Percentiles rank a stretch among this genome's conserved stretches.
These are phyloP conservation scores for Kodamaea sp. DNA, from an alignment of 1,139 yeast species.

Conservation along the genomic window DNA sequence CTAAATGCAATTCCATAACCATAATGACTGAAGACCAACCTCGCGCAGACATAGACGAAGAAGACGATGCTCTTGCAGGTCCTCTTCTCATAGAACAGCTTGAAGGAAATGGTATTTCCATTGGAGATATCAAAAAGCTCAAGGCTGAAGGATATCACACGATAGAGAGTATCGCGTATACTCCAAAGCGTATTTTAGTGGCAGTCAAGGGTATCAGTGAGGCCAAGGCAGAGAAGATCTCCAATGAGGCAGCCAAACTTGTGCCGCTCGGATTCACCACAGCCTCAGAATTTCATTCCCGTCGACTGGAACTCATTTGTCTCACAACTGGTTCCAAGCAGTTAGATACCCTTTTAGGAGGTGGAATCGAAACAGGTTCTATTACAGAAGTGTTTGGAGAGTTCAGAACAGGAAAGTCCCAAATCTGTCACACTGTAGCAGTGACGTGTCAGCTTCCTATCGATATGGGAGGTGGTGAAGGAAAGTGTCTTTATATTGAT, in stretches of 20 bases:
- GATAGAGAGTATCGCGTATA: slow-evolving; percentile 88
- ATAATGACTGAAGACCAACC: slow-evolving; percentile 16
- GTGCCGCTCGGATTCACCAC: slow-evolving; percentile 98
- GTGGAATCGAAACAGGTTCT: slow-evolving; percentile 97
- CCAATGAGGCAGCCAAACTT: slow-evolving; percentile 78
- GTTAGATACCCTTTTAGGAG: slow-evolving; percentile 89
- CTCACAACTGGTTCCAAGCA: slow-evolving; percentile 95
- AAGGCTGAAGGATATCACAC: slow-evolving; percentile 86
- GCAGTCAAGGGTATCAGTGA: slow-evolving; percentile 92
- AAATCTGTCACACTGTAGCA: slow-evolving; percentile 93
- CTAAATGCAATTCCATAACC: neutral
- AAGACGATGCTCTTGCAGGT: slow-evolving; percentile 41
- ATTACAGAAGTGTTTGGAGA: slow-evolving; percentile 97
- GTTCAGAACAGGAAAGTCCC: slow-evolving; percentile 97
- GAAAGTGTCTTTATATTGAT: slow-evolving; percentile 93
- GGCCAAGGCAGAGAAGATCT: slow-evolving; percentile 86
- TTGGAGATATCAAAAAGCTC: slow-evolving; percentile 76
- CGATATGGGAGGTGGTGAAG: slow-evolving; percentile 99
- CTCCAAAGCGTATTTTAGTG: slow-evolving; percentile 74
- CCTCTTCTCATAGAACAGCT: slow-evolving; percentile 48
- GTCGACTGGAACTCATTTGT: slow-evolving; percentile 88
- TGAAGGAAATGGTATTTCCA: slow-evolving; percentile 85
- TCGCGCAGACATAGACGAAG: slow-evolving; percentile 23
- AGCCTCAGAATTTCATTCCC: slow-evolving; percentile 89
- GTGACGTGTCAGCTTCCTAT: slow-evolving; percentile 96